Evolutionary conservation across 2,329 filamentous ascomycete genomes (phyloP).

Genomic region (Sporothrix inflata): DNA sequence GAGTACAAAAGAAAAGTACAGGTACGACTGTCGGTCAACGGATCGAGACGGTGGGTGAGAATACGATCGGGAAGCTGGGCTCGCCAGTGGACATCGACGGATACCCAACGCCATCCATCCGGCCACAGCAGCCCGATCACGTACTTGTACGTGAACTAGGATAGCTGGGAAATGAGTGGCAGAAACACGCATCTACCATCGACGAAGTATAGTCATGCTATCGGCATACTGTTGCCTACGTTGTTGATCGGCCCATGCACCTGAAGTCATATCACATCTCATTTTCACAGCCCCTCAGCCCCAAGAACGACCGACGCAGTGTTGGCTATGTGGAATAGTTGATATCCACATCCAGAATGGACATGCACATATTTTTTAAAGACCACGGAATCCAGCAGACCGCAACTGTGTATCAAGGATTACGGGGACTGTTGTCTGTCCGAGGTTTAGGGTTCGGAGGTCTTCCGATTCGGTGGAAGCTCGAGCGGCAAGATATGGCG

Average conservation of each 20-base stretch:
- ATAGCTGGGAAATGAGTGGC: too few relatives aligned
- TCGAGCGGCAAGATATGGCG: neutral
- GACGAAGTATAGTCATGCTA: neutral
- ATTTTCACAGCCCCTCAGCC: neutral
- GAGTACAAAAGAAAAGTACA: too few relatives aligned
- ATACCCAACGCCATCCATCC: too few relatives aligned
- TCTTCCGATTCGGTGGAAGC: neutral
- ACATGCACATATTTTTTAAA: neutral
- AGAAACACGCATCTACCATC: too few relatives aligned
- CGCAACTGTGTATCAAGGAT: neutral
- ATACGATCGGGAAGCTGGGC: too few relatives aligned
- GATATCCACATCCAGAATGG: neutral
- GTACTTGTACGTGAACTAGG: too few relatives aligned
- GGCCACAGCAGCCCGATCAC: too few relatives aligned
- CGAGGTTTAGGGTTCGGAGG: neutral
- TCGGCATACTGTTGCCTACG: neutral
- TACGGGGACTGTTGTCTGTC: neutral
- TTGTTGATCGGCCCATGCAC: neutral
- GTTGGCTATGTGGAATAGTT: neutral
- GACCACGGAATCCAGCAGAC: neutral
- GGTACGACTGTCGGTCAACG: too few relatives aligned
- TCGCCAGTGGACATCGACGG: too few relatives aligned
- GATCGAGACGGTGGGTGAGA: too few relatives aligned
- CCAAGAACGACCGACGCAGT: neutral
- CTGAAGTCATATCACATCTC: neutral